Conservation (phyloP, 208 protist species). For the Crithidia brevicula region DNA sequence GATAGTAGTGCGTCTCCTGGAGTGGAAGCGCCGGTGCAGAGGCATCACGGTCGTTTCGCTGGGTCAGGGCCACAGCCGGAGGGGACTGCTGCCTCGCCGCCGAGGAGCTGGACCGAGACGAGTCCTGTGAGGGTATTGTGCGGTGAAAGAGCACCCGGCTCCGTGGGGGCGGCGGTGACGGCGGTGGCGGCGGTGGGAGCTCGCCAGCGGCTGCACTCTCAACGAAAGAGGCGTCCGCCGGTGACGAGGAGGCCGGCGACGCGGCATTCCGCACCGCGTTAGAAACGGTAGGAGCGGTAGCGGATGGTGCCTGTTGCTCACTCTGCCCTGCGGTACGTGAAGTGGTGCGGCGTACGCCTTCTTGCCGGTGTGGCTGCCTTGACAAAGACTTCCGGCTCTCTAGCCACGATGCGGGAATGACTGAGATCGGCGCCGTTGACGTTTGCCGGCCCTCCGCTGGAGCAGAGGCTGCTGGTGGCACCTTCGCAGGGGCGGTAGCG, state of each 20-base stretch:
- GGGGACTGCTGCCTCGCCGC: constrained; percentile 1
- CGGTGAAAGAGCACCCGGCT: constrained; percentile 18
- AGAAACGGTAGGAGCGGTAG: no score
- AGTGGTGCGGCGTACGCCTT: no score
- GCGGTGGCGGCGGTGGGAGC: not conserved
- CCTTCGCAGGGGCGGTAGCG: not conserved
- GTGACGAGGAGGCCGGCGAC: no score
- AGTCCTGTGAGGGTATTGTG: not conserved
- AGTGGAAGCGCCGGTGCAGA: constrained; percentile 12
- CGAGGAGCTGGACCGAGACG: not conserved
- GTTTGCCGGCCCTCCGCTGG: not conserved
- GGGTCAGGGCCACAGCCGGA: not conserved
- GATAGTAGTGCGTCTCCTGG: constrained; percentile 1
- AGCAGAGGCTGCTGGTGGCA: not conserved
- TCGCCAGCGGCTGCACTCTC: not conserved
- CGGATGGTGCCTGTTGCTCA: no score
- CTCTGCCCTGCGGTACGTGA: no score
- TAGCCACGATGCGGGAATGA: constrained; percentile 22
- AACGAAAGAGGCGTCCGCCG: not conserved
- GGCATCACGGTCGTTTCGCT: constrained; percentile 6
- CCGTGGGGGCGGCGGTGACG: constrained; percentile 9
- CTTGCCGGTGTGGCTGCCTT: not conserved
- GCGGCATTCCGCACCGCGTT: no score
- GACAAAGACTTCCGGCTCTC: not conserved
- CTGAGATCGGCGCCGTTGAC: not conserved